A percentile compares a stretch with the other conserved stretches of the same genome.
Conservation (phyloP, 345 rosid genomes). For the Sisymbrium irio region DNA sequence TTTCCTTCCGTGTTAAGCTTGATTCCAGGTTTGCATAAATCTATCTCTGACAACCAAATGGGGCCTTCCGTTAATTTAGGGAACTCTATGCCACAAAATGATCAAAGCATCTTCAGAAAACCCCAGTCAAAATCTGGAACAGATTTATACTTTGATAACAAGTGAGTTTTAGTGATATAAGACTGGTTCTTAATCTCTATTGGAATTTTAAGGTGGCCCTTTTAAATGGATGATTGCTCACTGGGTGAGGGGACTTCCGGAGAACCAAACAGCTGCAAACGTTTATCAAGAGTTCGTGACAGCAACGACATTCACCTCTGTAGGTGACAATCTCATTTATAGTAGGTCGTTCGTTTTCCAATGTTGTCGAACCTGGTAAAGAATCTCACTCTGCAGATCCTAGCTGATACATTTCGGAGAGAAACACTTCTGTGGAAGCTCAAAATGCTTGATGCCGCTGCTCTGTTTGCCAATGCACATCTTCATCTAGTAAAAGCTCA, state of each 20-base stretch:
- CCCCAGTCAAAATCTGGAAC: neutral
- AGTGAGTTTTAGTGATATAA: conserved; percentile 15
- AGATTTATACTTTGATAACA: neutral
- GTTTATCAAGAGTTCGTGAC: conserved; percentile 47
- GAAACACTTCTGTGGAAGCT: conserved; percentile 79
- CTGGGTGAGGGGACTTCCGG: conserved; percentile 50
- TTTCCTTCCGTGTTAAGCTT: conserved; percentile 23
- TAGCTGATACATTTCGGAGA: conserved; percentile 47
- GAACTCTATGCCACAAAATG: neutral
- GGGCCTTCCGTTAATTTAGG: neutral
- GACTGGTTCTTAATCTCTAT: conserved; percentile 12
- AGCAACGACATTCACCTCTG: conserved; percentile 51
- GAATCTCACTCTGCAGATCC: conserved; percentile 47
- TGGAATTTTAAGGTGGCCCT: conserved; percentile 51
- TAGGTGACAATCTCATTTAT: conserved; percentile 28
- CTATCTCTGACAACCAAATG: neutral
- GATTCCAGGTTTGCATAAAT: conserved; percentile 29
- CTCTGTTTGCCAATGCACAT: conserved; percentile 62
- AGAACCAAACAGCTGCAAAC: conserved; percentile 43
- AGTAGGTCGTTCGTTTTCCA: conserved; percentile 3
- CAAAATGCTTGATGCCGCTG: conserved; percentile 57
- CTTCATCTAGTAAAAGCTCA: conserved; percentile 69
- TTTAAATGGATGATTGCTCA: conserved; percentile 40
- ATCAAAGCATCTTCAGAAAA: neutral
- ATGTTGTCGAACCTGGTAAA: conserved; percentile 16